A percentile compares a stretch with the other conserved stretches of the same genome.
phyloP scores from a whole-genome alignment of 768 basidiomycete species.

The Omphalotus guepiniiformis region DNA sequence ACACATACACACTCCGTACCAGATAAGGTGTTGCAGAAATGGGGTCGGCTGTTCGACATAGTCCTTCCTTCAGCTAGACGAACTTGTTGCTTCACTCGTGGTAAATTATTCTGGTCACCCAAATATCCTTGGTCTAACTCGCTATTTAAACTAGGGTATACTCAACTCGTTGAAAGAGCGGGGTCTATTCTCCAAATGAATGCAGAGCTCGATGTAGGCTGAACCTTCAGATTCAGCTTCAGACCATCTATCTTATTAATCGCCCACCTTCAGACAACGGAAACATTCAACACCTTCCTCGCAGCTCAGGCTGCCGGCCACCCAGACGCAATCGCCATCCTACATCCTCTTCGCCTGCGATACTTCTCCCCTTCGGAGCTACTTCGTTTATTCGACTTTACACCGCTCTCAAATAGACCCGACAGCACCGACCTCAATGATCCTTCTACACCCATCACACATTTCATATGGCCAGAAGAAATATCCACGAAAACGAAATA shows the following conservation, averaged over 20 bases:
- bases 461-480: slow-evolving; percentile 59
- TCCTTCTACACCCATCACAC: neutral
- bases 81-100: slow-evolving; percentile 80
- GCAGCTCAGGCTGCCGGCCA: slow-evolving; percentile 35
- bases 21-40: slow-evolving; percentile 62
- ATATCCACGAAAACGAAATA: slow-evolving; percentile 70
- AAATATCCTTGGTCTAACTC: neutral
- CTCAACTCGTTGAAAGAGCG: slow-evolving; percentile 69
- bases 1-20: slow-evolving; percentile 40
- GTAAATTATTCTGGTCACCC: slow-evolving; percentile 29
- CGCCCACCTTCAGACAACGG: slow-evolving; percentile 46
- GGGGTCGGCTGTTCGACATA: slow-evolving; percentile 80
- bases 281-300: slow-evolving; percentile 54
- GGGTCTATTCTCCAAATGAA: slow-evolving; percentile 78
- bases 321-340: slow-evolving; percentile 44
- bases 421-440: neutral
- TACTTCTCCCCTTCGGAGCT: slow-evolving; percentile 77
- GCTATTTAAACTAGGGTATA: slow-evolving; percentile 50
- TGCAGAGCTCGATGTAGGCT: slow-evolving; percentile 55
- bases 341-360: slow-evolving; percentile 58
- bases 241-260: neutral
- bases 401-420: slow-evolving; percentile 9
- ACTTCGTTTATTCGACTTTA: slow-evolving; percentile 62
- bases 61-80: slow-evolving; percentile 57
- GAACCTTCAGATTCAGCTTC: slow-evolving; percentile 1